Base-by-base conservation (phyloP, 2,329 filamentous ascomycete species). In the Chaetomium sp. region DNA sequence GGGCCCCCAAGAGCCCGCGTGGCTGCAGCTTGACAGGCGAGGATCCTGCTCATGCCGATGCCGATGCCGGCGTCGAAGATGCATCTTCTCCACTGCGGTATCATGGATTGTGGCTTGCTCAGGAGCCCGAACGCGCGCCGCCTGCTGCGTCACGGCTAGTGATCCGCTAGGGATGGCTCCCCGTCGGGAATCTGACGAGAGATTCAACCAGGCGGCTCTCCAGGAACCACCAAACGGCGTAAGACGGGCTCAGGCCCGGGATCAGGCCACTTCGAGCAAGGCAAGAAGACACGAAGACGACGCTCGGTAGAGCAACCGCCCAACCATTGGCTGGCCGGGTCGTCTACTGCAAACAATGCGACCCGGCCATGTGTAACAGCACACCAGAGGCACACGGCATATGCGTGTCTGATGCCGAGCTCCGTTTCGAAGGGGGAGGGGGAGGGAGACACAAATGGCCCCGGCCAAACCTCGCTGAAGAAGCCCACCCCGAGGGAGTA, bases 331-430 rank as follows among this genome's bases (percentile, higher is more conserved):
- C n/a, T 42, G 25, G 6, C 6, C 31, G 13, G 27, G 19, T n/a
- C 19, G 29, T 27, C 31, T 51, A 49, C 42, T 50, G 60, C 60
- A 38, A 38, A 62, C 53, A 57, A 38, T 57, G 60, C 29, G n/a
- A 62, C 51, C 31, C 13, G 53, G 33, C 38, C 23, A 50, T n/a
- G 53, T 49, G 42, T 42, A 31, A 62, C 60, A 25, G 59, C 45
- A 31, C 45, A 57, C 60, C 7, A 45, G 45, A 33, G 45, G 4
- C n/a, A 16, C 54, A 57, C 60, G 8, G 60, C 54, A 63, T 63
- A 29, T 63, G 60, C 45, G 51, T 42, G 60, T 57, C 27, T 38
- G 60, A 62, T 62, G 60, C 51, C 53, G 33, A 16, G 19, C 38
- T 62, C 59, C 59, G 25, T 25, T 25, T 62, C 59, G 38, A 61